Percentiles rank a stretch among this genome's conserved stretches.
Conservation (phyloP, 345 rosid species). For the Hibiscus syriacus region DNA sequence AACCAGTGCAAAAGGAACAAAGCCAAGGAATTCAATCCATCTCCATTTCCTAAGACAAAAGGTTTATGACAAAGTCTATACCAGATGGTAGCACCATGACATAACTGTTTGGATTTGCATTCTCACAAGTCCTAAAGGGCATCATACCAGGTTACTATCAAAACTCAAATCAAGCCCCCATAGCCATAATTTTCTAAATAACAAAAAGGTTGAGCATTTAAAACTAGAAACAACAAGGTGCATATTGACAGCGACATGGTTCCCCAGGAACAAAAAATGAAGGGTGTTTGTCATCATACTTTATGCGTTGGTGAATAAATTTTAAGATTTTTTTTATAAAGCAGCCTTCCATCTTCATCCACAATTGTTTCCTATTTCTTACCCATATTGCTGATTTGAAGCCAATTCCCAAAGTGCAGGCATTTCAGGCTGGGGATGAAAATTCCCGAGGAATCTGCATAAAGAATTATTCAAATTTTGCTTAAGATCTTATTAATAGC, state of each 20-base stretch:
- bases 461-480: slow-evolving; percentile 8
- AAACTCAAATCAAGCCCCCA: slow-evolving; percentile 3
- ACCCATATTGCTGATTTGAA: slow-evolving; percentile 43
- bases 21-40: not conserved
- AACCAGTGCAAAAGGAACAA: not conserved
- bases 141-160: not conserved
- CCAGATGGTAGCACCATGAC: not conserved
- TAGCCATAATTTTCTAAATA: not conserved
- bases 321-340: slow-evolving; percentile 9
- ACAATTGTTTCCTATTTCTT: slow-evolving; percentile 48
- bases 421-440: slow-evolving; percentile 64
- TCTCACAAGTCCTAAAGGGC: not conserved
- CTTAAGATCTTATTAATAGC: slow-evolving; percentile 2
- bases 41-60: not conserved
- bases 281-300: not conserved
- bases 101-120: not conserved
- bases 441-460: slow-evolving; percentile 84
- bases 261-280: not conserved
- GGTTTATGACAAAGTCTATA: not conserved
- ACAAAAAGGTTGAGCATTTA: slow-evolving; percentile 7
- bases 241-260: not conserved
- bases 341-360: slow-evolving; percentile 60
- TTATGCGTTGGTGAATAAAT: not conserved
- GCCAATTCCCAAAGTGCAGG: slow-evolving; percentile 83
- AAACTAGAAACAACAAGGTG: not conserved